Evolutionary conservation across 805 yeast genomes (phyloP), one percentile per base, ranked within the genome.

Genomic region (Ascoidea tarda): DNA sequence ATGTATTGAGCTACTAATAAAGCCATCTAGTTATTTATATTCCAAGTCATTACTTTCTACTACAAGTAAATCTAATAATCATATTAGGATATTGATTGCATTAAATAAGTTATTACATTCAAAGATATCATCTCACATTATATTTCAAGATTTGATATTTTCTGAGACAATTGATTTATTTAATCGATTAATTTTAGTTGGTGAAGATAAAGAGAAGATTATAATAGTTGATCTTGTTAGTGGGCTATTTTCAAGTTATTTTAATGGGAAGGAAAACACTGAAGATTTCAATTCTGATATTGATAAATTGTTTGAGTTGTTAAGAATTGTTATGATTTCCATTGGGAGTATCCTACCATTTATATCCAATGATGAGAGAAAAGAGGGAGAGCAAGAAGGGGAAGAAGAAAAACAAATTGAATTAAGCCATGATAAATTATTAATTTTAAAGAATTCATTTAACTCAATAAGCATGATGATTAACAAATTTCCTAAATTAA

Each of bases 231-330:
- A 78, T n/a, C 76, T 87, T 32, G 78, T 83, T 16, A 67, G 75
- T 33, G 75, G 74, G 50, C 68, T 84, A 32, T 81, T 83, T 51
- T 62, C 71, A 46, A 66, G 72, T 16, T 75, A 74, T 58, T 68
- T 74, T 32, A 68, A 62, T 33, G 52, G 51, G 3, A 47, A 54
- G 14, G 63, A 57, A 4, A 55, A 64, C 1, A 64, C 67, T 1
- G 78, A 75, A 6, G 72, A 69, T 45, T 69, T 79, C 52, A 68
- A 75, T 42, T 66, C 70, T 33, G 82, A 81, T 51, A 82, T 86
- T 52, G 95, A 87, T 59, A 87, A 86, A 60, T 67, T 88, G 48
- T 87, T 91, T 64, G 97, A 91, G 62, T 69, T 90, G 32, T 66
- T 89, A 50, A 73, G 96, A 56, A 74, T 89, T 5, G 76, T 78